These are phyloP conservation scores for Trametes sp. DNA, from an alignment of 1,284 basidiomycete genomes.

Conservation along the genomic window DNA sequence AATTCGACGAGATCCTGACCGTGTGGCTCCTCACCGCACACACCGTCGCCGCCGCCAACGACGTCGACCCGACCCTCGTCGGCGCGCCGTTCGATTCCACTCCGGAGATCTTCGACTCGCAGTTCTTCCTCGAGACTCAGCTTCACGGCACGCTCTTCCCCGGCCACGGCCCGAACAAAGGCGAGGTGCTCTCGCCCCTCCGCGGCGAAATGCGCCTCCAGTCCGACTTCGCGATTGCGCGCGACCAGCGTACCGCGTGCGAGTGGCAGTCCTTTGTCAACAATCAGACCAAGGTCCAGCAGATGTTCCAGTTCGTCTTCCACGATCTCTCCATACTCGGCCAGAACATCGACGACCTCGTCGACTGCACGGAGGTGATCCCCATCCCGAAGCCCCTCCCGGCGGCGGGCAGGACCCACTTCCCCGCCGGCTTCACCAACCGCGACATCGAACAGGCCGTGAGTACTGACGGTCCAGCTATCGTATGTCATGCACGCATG, in stretches of 20 bases:
- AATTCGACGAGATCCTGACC: constrained; percentile 1
- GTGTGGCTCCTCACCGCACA: neutral
- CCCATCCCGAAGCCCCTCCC: neutral
- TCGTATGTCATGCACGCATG: neutral
- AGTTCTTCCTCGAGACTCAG: neutral
- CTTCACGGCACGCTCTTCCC: neutral
- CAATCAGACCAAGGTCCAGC: constrained; percentile 1
- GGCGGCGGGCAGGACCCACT: neutral
- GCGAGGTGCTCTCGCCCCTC: neutral
- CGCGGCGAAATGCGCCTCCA: neutral
- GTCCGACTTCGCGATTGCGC: constrained; percentile 1
- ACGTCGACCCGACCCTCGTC: neutral
- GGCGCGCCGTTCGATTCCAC: neutral
- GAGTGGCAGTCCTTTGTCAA: constrained; percentile 1
- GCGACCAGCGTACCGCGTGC: neutral
- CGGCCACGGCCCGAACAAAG: neutral
- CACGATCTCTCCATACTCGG: constrained; percentile 1
- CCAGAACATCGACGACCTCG: constrained; percentile 1
- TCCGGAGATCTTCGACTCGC: neutral
- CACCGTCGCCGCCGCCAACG: neutral
- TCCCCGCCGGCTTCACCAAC: neutral
- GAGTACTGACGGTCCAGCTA: neutral
- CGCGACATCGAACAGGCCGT: neutral
- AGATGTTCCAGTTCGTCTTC: constrained; percentile 3
- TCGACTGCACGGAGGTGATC: constrained; percentile 1